These are phyloP conservation scores for Aspergillus pseudotamarii DNA, from an alignment of 2,329 filamentous ascomycete species.

Conservation along the genomic window DNA sequence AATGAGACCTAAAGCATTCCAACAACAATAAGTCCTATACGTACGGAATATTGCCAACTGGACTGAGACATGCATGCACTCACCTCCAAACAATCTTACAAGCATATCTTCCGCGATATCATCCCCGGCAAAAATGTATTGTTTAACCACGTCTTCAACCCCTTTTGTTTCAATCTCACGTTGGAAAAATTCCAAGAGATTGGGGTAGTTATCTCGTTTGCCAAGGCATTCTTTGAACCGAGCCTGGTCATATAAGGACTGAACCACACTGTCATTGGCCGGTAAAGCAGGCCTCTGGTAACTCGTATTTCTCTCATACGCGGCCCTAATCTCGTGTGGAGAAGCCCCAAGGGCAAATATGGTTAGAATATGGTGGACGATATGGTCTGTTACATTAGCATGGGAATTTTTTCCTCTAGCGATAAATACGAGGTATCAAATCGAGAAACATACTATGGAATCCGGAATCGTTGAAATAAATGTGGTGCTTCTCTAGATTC, in stretches of 20 bases:
- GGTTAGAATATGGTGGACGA: constrained; percentile 74
- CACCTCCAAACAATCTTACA: constrained; percentile 66
- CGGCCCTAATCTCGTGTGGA: constrained; percentile 60
- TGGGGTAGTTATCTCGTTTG: constrained; percentile 66
- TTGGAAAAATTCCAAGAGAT: constrained; percentile 78
- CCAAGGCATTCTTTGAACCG: constrained; percentile 65
- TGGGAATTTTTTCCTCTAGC: not conserved
- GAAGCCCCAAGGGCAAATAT: constrained; percentile 75
- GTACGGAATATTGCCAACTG: not conserved
- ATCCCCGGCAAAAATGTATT: constrained; percentile 70
- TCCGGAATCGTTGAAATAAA: constrained; percentile 74
- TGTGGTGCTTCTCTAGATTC: constrained; percentile 73
- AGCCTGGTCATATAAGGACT: constrained; percentile 60
- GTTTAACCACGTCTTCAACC: constrained; percentile 63
- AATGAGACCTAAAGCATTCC: constrained; percentile 57
- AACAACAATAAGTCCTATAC: not conserved
- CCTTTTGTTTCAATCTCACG: constrained; percentile 67
- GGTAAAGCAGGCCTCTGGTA: constrained; percentile 66
- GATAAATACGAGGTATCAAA: not conserved
- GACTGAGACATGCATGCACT: constrained; percentile 17
- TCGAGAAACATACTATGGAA: constrained; percentile 63
- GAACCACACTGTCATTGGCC: constrained; percentile 53
- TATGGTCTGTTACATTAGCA: constrained; percentile 62
- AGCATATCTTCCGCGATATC: constrained; percentile 70
- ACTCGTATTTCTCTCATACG: constrained; percentile 64